Evolutionary conservation across 2,329 filamentous ascomycete species (phyloP).

Genomic region (Fusarium sp.): DNA sequence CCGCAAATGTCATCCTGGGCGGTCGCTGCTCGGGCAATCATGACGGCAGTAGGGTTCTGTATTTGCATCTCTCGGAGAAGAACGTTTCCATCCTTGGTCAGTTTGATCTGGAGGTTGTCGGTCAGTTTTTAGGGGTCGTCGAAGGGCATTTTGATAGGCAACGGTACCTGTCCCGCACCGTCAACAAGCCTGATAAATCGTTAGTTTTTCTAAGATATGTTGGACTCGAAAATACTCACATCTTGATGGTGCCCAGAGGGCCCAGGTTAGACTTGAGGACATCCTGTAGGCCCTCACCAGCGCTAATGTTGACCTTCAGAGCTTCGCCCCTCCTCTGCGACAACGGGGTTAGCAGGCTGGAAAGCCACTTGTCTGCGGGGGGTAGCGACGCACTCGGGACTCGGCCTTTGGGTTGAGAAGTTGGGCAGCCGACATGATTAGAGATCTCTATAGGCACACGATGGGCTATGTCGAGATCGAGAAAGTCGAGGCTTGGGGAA

Average conservation of each 20-base stretch:
- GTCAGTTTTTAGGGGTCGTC: slow-evolving; percentile 50
- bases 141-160: slow-evolving; percentile 48
- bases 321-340: slow-evolving; percentile 93
- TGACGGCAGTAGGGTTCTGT: slow-evolving; percentile 96
- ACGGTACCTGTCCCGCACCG: slow-evolving; percentile 75
- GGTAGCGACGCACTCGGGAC: slow-evolving; percentile 80
- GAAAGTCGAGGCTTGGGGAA: slow-evolving; percentile 31
- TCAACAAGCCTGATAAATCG: slow-evolving; percentile 72
- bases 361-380: slow-evolving; percentile 39
- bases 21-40: slow-evolving; percentile 87
- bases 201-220: slow-evolving; percentile 46
- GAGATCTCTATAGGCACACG: slow-evolving; percentile 36
- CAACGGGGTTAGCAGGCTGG: slow-evolving; percentile 47
- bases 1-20: slow-evolving; percentile 99
- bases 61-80: slow-evolving; percentile 88
- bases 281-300: slow-evolving; percentile 93
- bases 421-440: slow-evolving; percentile 93
- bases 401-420: slow-evolving; percentile 99
- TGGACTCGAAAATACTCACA: slow-evolving; percentile 66
- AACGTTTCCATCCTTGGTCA: slow-evolving; percentile 99
- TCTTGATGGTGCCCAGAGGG: slow-evolving; percentile 95
- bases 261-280: slow-evolving; percentile 97
- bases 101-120: slow-evolving; percentile 80
- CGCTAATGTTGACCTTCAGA: slow-evolving; percentile 95
- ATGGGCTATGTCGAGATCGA: slow-evolving; percentile 43